These are phyloP conservation scores for Filobasidium uniguttulatum DNA, from an alignment of 1,284 basidiomycete species.

Conservation along the genomic window DNA sequence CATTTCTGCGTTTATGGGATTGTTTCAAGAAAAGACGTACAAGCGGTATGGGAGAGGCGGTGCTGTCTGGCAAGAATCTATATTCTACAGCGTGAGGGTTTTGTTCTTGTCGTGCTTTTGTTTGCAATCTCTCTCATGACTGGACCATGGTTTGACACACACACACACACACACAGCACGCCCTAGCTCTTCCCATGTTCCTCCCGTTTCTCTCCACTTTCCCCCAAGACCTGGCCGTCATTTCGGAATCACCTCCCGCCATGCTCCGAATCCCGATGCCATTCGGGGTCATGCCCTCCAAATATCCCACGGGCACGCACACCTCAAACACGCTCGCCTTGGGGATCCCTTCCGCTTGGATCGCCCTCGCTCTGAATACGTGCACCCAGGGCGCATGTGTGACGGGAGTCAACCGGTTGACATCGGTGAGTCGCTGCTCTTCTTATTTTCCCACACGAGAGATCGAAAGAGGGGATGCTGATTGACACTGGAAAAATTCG, in stretches of 20 bases:
- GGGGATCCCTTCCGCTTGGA: constrained; percentile 48
- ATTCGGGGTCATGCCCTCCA: constrained; percentile 15
- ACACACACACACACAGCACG: constrained; percentile 11
- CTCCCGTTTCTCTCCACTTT: constrained; percentile 49
- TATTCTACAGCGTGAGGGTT: constrained; percentile 62
- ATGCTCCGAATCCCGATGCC: constrained; percentile 20
- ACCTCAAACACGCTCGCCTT: not conserved
- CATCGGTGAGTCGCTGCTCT: constrained; percentile 35
- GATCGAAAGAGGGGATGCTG: not conserved
- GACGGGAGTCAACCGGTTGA: constrained; percentile 78
- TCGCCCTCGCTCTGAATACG: constrained; percentile 62
- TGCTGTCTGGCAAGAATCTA: constrained; percentile 68
- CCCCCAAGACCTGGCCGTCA: constrained; percentile 33
- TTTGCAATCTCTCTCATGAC: constrained; percentile 43
- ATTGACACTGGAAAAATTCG: not conserved
- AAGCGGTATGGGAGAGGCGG: constrained; percentile 43
- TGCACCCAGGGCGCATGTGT: constrained; percentile 76
- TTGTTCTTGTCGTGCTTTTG: no score
- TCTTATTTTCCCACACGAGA: not conserved
- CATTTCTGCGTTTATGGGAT: constrained; percentile 66
- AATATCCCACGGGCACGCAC: constrained; percentile 10
- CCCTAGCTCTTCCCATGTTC: constrained; percentile 52
- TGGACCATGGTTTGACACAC: constrained; percentile 16
- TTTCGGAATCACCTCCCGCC: constrained; percentile 23
- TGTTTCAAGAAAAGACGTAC: constrained; percentile 75